Percentiles rank a stretch among this genome's conserved stretches.
These are phyloP conservation scores for Nematocida ironsii DNA, from an alignment of 371 early-diverging fungal species.

Conservation along the genomic window DNA sequence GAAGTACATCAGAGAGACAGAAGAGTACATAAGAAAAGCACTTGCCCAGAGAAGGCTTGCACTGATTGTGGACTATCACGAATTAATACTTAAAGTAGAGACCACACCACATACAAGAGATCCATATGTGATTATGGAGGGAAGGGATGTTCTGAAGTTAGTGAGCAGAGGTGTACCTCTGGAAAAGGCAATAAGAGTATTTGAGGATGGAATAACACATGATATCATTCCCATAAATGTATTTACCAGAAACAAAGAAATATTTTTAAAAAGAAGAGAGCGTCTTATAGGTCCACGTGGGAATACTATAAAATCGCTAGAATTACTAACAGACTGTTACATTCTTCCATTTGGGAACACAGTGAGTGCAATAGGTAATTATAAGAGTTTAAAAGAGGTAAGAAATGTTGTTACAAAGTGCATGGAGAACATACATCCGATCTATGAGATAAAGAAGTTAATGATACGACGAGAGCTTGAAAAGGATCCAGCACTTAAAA, in stretches of 20 bases:
- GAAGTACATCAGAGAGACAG: constrained; percentile 82
- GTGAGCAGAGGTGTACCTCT: constrained; percentile 87
- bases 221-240: constrained; percentile 95
- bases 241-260: constrained; percentile 84
- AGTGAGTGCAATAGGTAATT: constrained; percentile 84
- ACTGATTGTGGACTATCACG: constrained; percentile 85
- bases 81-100: constrained; percentile 90
- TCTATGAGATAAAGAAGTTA: constrained; percentile 93
- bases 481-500: constrained; percentile 85
- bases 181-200: constrained; percentile 74
- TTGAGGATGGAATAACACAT: constrained; percentile 86
- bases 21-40: constrained; percentile 84
- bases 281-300: constrained; percentile 92
- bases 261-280: constrained; percentile 92
- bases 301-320: constrained; percentile 89
- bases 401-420: constrained; percentile 86
- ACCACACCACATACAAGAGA: constrained; percentile 93
- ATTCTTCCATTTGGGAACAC: constrained; percentile 95
- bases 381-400: constrained; percentile 78
- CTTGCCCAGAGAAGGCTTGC: constrained; percentile 82
- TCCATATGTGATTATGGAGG: constrained; percentile 89
- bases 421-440: constrained; percentile 97
- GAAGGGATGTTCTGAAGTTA: constrained; percentile 88
- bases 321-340: constrained; percentile 88
- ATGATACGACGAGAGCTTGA: constrained; percentile 95